Percentiles rank a stretch among this genome's conserved stretches.
These are phyloP conservation scores for Phaffia australis DNA, from an alignment of 768 basidiomycete species.

Conservation along the genomic window DNA sequence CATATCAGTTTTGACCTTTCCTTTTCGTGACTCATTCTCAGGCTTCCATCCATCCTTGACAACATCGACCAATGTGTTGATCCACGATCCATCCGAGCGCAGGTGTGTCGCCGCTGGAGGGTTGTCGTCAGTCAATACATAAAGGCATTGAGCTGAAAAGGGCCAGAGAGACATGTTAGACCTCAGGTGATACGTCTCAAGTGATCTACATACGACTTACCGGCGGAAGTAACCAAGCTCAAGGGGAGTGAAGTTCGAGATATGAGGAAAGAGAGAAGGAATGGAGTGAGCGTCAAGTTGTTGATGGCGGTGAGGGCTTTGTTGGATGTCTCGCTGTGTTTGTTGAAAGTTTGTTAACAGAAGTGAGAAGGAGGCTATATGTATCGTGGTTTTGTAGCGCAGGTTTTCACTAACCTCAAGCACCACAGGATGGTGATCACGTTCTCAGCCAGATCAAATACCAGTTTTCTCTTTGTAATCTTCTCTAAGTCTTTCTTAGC, in stretches of 20 bases:
- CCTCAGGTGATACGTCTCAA: not conserved
- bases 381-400: not conserved
- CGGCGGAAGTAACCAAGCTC: conserved; percentile 65
- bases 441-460: conserved; percentile 82
- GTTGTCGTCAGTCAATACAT: conserved; percentile 88
- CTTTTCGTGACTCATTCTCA: conserved; percentile 27
- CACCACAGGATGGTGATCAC: conserved; percentile 90
- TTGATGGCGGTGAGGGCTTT: conserved; percentile 84
- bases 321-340: conserved; percentile 70
- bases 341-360: not conserved
- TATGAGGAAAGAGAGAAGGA: conserved; percentile 79
- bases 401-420: conserved; percentile 59
- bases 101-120: conserved; percentile 58
- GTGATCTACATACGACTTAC: conserved; percentile 41
- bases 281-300: conserved; percentile 61
- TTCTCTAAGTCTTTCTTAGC: conserved; percentile 48
- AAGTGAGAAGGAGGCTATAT: not conserved
- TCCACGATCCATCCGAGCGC: conserved; percentile 33
- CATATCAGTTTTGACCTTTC: conserved; percentile 29
- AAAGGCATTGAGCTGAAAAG: conserved; percentile 69
- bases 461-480: conserved; percentile 54
- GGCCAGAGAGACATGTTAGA: not conserved
- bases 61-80: conserved; percentile 44
- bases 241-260: conserved; percentile 58
- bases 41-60: conserved; percentile 19